A percentile compares a stretch with the other conserved stretches of the same genome.
Conservation (phyloP, 1,284 basidiomycete genomes). For the Wallemia mellicola region DNA sequence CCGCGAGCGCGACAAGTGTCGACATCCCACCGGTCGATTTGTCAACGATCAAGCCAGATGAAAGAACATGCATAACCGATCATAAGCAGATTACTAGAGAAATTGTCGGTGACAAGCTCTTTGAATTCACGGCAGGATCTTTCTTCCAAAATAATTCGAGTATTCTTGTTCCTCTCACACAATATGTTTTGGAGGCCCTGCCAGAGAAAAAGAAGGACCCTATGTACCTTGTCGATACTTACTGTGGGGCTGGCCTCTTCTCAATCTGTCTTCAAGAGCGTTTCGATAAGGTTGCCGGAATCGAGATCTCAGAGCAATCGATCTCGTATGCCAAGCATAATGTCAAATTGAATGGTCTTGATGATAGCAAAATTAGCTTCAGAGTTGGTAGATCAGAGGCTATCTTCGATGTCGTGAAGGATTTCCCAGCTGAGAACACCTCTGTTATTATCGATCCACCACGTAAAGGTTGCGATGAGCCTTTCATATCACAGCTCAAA, state of each 20-base stretch:
- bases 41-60: constrained; percentile 2
- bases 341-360: constrained; percentile 27
- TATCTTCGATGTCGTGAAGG: constrained; percentile 31
- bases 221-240: constrained; percentile 67
- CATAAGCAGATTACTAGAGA: constrained; percentile 57
- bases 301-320: constrained; percentile 49
- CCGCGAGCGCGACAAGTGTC: constrained; percentile 3
- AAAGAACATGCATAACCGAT: constrained; percentile 34
- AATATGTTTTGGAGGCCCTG: constrained; percentile 46
- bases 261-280: constrained; percentile 53
- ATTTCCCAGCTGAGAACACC: constrained; percentile 35
- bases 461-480: constrained; percentile 58
- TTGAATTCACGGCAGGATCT: constrained; percentile 52
- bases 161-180: constrained; percentile 50
- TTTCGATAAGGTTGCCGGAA: constrained; percentile 56
- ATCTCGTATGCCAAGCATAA: constrained; percentile 56
- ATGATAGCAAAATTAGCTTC: constrained; percentile 27
- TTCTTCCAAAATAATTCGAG: constrained; percentile 91
- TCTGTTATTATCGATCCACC: constrained; percentile 62
- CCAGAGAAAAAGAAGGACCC: constrained; percentile 15
- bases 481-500: constrained; percentile 49
- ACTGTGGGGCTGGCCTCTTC: constrained; percentile 48
- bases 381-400: constrained; percentile 35
- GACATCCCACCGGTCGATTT: constrained; percentile 1
- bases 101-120: constrained; percentile 44